Evolutionary conservation across 352 stramenopile genomes (phyloP), one percentile per base, ranked within the genome.

Genomic region (Phytophthora lateralis): DNA sequence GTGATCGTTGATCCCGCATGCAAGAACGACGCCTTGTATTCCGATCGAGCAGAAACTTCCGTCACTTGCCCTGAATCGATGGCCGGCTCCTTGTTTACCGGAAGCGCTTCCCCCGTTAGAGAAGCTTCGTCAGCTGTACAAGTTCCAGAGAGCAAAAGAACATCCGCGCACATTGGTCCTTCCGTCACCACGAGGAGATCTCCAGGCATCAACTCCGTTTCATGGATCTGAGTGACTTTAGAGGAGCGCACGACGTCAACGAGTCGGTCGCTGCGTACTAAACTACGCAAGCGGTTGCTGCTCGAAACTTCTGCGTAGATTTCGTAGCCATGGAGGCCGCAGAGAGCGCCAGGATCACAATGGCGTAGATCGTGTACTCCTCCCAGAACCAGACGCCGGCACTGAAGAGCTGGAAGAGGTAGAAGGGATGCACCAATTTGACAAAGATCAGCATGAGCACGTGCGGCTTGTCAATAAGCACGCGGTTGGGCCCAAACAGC

Each of bases 341-440:
- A 15, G 76, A 85, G 8, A 86, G 58, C 9, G 48, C 48, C 30
- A 89, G 18, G 46, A 89, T 82, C 12, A 79, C 64, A 8, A 75
- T 43, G 1, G 76, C 69, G 55, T 86, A 86, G 10, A 68, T 44
- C 2, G 58, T 73, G 57, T 89, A 89, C 2, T 69, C 41, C 21
- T 86, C 46, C 2, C 46, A 50, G 21, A 85, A 73, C 79, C 79
- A 89, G 12, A 89, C 69, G 0, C 46, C 59, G 8, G 70, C 61
- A 29, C 74, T 85, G 55, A 89, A 85, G 20, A 86, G 30, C 60
- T 89, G 76, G 48, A 89, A 89, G 5, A 89, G 21, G 61, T 89
- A 86, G 60, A 78, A 89, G 52, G 76, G 79, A 30, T 86, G 79
- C 39, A 85, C 66, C 27, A 82, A 7, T 60, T 89, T 89, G 35